phyloP scores from a whole-genome alignment of 305 asterid species.

The Plantago coronopus region DNA sequence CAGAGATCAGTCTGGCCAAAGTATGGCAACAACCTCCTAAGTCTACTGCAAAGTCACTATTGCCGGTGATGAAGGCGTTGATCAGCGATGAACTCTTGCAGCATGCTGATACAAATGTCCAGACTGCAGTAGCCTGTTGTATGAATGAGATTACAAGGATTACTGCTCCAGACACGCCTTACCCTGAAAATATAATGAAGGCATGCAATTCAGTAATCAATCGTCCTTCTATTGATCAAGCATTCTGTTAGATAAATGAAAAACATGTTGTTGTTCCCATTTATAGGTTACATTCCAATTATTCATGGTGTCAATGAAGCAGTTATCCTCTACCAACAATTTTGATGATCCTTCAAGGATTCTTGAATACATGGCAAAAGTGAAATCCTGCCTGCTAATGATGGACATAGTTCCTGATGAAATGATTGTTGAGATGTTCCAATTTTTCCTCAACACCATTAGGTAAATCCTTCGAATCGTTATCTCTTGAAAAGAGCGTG shows the following conservation, averaged over 20 bases:
- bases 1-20: constrained; percentile 38
- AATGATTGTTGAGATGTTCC: constrained; percentile 44
- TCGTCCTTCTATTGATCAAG: constrained; percentile 1
- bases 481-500: neutral
- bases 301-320: constrained; percentile 39
- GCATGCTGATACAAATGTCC: constrained; percentile 37
- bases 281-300: constrained; percentile 44
- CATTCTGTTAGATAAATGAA: constrained; percentile 1
- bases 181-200: constrained; percentile 42
- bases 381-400: constrained; percentile 39
- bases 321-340: constrained; percentile 32
- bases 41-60: constrained; percentile 30
- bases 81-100: constrained; percentile 33
- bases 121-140: constrained; percentile 53
- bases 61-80: constrained; percentile 46
- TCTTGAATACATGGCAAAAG: constrained; percentile 45
- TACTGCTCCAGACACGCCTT: constrained; percentile 52
- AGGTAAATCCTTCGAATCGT: constrained; percentile 31
- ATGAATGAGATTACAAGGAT: constrained; percentile 56
- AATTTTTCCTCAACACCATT: constrained; percentile 31
- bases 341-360: constrained; percentile 30
- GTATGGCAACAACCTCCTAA: constrained; percentile 50
- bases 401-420: constrained; percentile 40
- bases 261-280: constrained; percentile 14
- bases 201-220: constrained; percentile 27